Evolutionary conservation across 2,329 filamentous ascomycete species (phyloP).

Genomic region (Microdochium bolleyi): DNA sequence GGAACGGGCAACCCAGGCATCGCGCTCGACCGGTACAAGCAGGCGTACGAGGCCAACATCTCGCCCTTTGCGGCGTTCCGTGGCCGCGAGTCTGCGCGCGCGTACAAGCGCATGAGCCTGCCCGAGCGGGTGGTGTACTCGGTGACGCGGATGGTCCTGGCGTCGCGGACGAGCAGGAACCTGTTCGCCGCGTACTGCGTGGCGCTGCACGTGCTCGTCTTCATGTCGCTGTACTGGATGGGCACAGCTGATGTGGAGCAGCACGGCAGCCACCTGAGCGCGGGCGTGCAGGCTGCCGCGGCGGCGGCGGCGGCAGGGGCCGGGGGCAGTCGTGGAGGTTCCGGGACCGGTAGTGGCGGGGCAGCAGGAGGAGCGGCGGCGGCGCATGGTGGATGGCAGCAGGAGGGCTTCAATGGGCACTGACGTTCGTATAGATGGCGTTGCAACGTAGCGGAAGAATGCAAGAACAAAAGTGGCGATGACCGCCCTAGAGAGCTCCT

Average conservation of each 20-base stretch:
- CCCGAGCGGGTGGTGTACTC: constrained; percentile 88
- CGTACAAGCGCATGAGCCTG: constrained; percentile 87
- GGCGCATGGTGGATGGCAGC: constrained; percentile 51
- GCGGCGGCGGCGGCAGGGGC: constrained; percentile 33
- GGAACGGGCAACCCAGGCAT: constrained; percentile 50
- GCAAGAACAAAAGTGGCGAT: no score
- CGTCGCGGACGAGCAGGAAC: constrained; percentile 84
- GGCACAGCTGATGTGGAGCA: constrained; percentile 59
- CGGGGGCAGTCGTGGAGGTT: constrained; percentile 25
- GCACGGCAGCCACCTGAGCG: constrained; percentile 49
- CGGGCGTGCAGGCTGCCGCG: constrained; percentile 33
- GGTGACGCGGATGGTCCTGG: constrained; percentile 82
- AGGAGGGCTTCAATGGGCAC: constrained; percentile 48
- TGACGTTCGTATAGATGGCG: constrained; percentile 8
- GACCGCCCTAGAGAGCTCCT: no score
- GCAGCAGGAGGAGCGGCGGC: constrained; percentile 19
- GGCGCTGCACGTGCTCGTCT: constrained; percentile 79
- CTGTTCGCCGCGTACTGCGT: constrained; percentile 90
- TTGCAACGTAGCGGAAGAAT: no score
- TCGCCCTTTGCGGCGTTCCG: constrained; percentile 94
- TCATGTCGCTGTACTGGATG: constrained; percentile 80
- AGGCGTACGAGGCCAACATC: constrained; percentile 90
- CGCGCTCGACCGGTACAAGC: constrained; percentile 76
- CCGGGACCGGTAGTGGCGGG: constrained; percentile 20
- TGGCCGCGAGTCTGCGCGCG: constrained; percentile 83